phyloP scores from a whole-genome alignment of 345 rosid genomes.

The Microcos paniculata region DNA sequence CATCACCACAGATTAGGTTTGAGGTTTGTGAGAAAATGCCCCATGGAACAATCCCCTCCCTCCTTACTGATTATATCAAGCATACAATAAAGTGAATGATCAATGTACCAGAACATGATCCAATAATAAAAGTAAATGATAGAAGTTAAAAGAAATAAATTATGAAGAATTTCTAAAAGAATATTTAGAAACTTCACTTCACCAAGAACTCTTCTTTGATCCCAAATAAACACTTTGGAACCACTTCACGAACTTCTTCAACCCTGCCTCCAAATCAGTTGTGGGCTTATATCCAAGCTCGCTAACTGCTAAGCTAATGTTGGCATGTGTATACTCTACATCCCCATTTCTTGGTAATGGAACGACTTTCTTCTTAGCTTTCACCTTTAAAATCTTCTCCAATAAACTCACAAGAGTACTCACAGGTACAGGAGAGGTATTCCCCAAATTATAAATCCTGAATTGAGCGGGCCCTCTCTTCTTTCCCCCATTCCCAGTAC shows the following conservation, averaged over 20 bases:
- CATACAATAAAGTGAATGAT: slow-evolving; percentile 2
- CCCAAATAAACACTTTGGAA: slow-evolving; percentile 48
- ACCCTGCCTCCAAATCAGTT: slow-evolving; percentile 59
- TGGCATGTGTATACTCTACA: slow-evolving; percentile 61
- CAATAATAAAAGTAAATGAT: neutral
- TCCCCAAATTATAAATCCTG: slow-evolving; percentile 64
- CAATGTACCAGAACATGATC: neutral
- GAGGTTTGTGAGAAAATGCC: neutral
- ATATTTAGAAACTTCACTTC: slow-evolving; percentile 2
- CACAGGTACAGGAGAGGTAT: slow-evolving; percentile 58
- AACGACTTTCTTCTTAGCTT: slow-evolving; percentile 56
- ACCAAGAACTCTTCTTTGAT: slow-evolving; percentile 47
- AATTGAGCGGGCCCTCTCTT: slow-evolving; percentile 55
- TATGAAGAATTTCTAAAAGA: slow-evolving; percentile 1
- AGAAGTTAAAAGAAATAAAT: neutral
- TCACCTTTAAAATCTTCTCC: slow-evolving; percentile 62
- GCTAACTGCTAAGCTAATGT: slow-evolving; percentile 53
- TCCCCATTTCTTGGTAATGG: slow-evolving; percentile 72
- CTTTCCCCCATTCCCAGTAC: slow-evolving; percentile 75
- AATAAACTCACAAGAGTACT: slow-evolving; percentile 52
- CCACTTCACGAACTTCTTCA: slow-evolving; percentile 78
- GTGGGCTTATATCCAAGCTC: slow-evolving; percentile 61
- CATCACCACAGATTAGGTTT: neutral
- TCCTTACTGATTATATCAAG: slow-evolving; percentile 7
- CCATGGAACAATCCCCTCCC: neutral